phyloP scores from a whole-genome alignment of 176 grass and related monocot species.

The Carex littledalei region DNA sequence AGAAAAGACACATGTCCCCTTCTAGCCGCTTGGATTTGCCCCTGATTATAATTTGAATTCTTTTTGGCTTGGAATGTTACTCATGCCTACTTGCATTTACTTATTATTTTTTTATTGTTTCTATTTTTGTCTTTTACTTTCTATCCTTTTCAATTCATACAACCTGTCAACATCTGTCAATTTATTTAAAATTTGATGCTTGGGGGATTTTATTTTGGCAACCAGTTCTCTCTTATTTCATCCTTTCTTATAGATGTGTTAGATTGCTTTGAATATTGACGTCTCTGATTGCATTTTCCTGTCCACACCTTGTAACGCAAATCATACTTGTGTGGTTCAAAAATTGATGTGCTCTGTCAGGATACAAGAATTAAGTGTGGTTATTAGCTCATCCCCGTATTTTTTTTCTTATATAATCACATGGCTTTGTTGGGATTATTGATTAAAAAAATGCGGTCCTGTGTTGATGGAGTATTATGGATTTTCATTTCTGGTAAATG shows the following conservation, averaged over 20 bases:
- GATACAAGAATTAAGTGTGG: neutral
- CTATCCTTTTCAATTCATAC: too few relatives aligned
- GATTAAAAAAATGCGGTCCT: neutral
- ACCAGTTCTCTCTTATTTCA: neutral
- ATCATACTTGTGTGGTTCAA: neutral
- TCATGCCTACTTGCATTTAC: too few relatives aligned
- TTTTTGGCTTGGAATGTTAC: too few relatives aligned
- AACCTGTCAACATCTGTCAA: too few relatives aligned
- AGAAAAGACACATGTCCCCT: too few relatives aligned
- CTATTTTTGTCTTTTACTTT: too few relatives aligned
- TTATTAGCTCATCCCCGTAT: neutral
- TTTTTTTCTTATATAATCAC: neutral
- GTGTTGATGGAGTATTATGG: neutral
- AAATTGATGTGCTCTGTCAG: neutral
- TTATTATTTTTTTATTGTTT: too few relatives aligned
- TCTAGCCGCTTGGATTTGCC: too few relatives aligned
- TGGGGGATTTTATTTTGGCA: neutral
- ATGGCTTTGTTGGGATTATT: neutral
- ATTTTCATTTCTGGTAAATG: neutral
- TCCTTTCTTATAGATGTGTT: neutral
- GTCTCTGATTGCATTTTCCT: neutral
- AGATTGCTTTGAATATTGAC: neutral
- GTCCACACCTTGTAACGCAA: too few relatives aligned
- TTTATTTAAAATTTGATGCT: neutral
- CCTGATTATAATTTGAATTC: too few relatives aligned